Evolutionary conservation across 441 rosid genomes (phyloP).

Genomic region (Populus trichocarpa): DNA sequence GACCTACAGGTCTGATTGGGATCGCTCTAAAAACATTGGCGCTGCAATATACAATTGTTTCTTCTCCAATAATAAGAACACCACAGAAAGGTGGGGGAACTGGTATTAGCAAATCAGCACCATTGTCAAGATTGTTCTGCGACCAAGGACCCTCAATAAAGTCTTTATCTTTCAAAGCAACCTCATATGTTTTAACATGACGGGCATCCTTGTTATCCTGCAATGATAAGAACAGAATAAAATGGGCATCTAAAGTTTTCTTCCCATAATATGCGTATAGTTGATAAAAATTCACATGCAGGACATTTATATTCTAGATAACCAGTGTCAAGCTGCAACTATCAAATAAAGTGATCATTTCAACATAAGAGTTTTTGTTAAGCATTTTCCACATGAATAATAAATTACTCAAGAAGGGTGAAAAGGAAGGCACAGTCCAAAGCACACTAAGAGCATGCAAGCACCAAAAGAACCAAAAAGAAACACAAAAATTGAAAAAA

Average conservation of each 20-base stretch:
- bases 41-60: constrained; percentile 91
- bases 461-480: not conserved
- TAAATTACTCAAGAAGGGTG: not conserved
- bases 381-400: not conserved
- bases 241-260: not conserved
- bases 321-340: not conserved
- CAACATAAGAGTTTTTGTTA: not conserved
- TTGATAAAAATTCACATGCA: not conserved
- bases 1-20: constrained; percentile 87
- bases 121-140: constrained; percentile 93
- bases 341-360: not conserved
- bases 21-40: constrained; percentile 89
- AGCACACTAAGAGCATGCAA: not conserved
- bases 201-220: constrained; percentile 99
- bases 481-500: not conserved
- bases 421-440: not conserved
- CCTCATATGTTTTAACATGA: constrained; percentile 94
- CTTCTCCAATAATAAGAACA: constrained; percentile 94
- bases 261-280: not conserved
- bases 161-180: constrained; percentile 93
- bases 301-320: not conserved
- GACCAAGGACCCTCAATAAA: constrained; percentile 98
- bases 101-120: constrained; percentile 91
- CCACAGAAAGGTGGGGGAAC: constrained; percentile 98
- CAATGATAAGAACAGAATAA: constrained; percentile 4